phyloP scores from a whole-genome alignment of 768 basidiomycete genomes.

The Phallus indusiatus region DNA sequence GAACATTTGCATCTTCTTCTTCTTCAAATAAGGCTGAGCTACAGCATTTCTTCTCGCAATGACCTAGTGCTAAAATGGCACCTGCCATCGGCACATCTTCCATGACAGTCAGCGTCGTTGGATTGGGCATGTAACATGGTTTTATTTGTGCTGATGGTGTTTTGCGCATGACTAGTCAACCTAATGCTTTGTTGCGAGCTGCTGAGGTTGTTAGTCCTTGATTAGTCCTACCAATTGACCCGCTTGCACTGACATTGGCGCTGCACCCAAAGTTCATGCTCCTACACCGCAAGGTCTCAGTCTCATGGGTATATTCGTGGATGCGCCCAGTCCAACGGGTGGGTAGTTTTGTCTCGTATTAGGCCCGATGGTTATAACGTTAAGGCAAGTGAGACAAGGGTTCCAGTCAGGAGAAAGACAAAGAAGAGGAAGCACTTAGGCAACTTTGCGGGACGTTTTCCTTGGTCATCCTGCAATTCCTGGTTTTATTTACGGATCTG shows the following conservation, averaged over 20 bases:
- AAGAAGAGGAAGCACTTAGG: slow-evolving; percentile 9
- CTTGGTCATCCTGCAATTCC: neutral
- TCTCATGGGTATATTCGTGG: slow-evolving; percentile 88
- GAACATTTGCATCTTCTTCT: neutral
- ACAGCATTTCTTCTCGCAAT: slow-evolving; percentile 12
- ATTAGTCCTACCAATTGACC: no score
- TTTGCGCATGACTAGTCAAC: neutral
- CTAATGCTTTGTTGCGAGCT: no score
- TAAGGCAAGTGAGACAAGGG: slow-evolving; percentile 19
- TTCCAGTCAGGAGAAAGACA: slow-evolving; percentile 13
- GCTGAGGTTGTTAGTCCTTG: no score
- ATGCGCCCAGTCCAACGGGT: slow-evolving; percentile 63
- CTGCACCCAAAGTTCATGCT: neutral
- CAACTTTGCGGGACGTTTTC: slow-evolving; percentile 5
- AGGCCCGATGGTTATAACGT: slow-evolving; percentile 15
- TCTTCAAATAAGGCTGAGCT: slow-evolving; percentile 17
- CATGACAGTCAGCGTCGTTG: slow-evolving; percentile 90
- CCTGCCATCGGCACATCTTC: slow-evolving; percentile 82
- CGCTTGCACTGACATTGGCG: no score
- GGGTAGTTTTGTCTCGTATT: slow-evolving; percentile 53
- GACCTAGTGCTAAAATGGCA: slow-evolving; percentile 45
- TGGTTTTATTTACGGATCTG: no score
- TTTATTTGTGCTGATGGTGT: neutral
- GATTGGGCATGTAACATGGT: slow-evolving; percentile 28
- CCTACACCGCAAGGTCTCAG: slow-evolving; percentile 15